These are phyloP conservation scores for Zygoascus meyerae DNA, from an alignment of 1,139 yeast species.

Conservation along the genomic window DNA sequence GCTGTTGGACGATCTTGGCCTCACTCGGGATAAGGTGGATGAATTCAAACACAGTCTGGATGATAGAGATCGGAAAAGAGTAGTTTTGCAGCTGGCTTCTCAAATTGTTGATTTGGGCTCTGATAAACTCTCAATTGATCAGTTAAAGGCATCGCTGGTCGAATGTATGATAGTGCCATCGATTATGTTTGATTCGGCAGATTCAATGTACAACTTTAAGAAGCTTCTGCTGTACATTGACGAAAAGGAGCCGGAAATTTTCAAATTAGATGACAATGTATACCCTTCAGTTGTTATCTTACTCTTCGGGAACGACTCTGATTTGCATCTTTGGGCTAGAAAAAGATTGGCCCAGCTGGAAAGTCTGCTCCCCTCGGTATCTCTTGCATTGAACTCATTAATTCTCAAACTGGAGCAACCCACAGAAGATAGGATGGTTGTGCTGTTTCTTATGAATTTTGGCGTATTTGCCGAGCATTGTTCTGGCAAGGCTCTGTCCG, in stretches of 20 bases:
- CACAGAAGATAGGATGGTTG: neutral
- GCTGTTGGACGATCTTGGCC: conserved; percentile 10
- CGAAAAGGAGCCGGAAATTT: neutral
- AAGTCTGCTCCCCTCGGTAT: neutral
- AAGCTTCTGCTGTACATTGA: neutral
- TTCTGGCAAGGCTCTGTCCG: neutral
- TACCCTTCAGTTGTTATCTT: conserved; percentile 23
- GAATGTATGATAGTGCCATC: neutral
- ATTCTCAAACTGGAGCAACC: neutral
- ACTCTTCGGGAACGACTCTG: conserved; percentile 25
- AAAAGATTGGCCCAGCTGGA: neutral
- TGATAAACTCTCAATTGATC: neutral
- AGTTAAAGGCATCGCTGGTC: neutral
- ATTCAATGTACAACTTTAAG: neutral
- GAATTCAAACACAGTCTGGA: conserved; percentile 8
- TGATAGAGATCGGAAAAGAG: conserved; percentile 11
- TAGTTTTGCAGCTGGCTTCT: neutral
- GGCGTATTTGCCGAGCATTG: neutral
- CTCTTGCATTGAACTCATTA: too few relatives aligned
- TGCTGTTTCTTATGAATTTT: neutral
- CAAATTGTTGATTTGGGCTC: neutral
- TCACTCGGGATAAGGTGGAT: conserved; percentile 12
- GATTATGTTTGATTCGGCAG: neutral
- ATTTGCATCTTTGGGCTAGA: conserved; percentile 28
- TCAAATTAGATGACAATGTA: conserved; percentile 7